Base-by-base conservation (phyloP, 331 rosid genomes). In the Cucumis variabilis region DNA sequence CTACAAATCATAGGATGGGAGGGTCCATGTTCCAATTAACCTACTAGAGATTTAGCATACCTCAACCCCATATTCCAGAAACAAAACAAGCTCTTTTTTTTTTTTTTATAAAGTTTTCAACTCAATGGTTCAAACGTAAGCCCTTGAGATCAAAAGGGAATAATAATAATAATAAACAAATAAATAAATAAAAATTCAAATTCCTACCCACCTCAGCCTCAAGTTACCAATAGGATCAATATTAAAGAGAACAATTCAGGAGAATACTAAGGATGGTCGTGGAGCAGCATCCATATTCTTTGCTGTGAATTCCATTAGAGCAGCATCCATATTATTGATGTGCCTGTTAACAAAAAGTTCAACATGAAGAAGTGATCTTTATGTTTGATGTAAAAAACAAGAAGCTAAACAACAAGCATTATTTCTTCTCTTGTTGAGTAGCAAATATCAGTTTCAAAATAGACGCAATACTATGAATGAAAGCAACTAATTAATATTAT, bases 301-400 rank as follows among this genome's bases (percentile, higher is more conserved):
- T 84, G 92, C 89, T 93, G 95, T 9, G 92, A 71, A 87, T 94
- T 97, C 99, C 99, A 94, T 66, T 94, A 98, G 92, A 93, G 62
- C 86, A 95, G 73, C 99, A 97, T 97, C 99, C 99, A 97, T 30
- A 94, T 21, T 74, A 97, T 93, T 2, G 99, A 94, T 33, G 98
- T 97, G 70, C 99, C 98, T 96, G 89, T 82, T 41, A 63, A 86
- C 84, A 89, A 63, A 85, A 82, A 68, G 70, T 58, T 58, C 50
- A 30, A 20, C 71, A 20, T 81, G 20, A 81, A 30, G 30, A 28
- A 58, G 30, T 5, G 27, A 24, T 80, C 85, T 11, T 81, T 12
- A 62, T 63, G 73, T 19, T 62, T 82, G 86, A 20, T 3, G 71
- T 3, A 13, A 82, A 62, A 55, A 28, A 17, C 19, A 51, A 33